Evolutionary conservation across 2,329 filamentous ascomycete species (phyloP).

Genomic region (Cadophora luteo-olivacea): DNA sequence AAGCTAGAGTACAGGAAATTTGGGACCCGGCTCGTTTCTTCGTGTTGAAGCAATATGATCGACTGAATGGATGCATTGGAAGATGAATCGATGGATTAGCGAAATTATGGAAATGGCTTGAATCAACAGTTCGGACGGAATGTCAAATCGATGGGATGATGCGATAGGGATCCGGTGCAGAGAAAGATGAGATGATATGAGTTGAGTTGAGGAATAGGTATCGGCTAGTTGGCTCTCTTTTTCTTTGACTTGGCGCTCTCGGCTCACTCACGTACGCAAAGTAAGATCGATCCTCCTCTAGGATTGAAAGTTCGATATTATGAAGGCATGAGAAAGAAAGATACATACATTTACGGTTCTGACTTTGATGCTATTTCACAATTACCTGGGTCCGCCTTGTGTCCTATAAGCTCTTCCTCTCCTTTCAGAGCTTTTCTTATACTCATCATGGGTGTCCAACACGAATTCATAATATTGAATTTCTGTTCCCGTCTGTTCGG

Average conservation of each 20-base stretch:
- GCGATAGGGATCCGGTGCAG: background rate
- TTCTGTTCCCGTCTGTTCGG: too few species aligned
- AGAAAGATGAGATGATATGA: background rate
- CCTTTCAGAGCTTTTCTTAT: too few species aligned
- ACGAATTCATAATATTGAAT: too few species aligned
- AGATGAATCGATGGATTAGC: background rate
- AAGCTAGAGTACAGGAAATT: background rate
- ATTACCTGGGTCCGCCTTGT: too few species aligned
- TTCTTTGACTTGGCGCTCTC: background rate
- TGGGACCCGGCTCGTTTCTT: background rate
- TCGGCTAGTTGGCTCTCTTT: background rate
- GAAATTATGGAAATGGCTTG: background rate
- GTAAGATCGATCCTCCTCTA: background rate
- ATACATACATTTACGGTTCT: background rate
- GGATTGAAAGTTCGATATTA: background rate
- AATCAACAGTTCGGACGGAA: background rate
- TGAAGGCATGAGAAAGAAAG: slow-evolving; percentile 9
- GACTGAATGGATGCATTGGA: background rate
- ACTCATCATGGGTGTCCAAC: too few species aligned
- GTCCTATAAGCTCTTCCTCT: too few species aligned
- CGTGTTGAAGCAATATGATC: background rate
- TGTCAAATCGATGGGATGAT: background rate
- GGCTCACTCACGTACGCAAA: background rate
- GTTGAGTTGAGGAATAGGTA: background rate
- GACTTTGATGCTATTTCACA: background rate